Evolutionary conservation across 257 asterid genomes (phyloP).

Genomic region (Solanum rostratum): DNA sequence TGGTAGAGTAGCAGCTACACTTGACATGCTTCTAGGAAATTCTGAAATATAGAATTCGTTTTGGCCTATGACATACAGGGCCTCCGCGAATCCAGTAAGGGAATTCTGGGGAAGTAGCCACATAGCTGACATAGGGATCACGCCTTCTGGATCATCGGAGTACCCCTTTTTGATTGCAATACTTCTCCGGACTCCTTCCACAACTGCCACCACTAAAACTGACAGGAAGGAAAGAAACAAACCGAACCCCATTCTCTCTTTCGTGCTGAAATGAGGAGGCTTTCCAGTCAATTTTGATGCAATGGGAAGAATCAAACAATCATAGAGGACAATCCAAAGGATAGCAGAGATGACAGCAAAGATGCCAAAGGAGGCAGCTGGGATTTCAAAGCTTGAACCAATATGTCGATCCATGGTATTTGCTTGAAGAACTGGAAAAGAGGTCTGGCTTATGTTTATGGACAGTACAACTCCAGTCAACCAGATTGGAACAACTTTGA

Average conservation of each 20-base stretch:
- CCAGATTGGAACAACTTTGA: slow-evolving; percentile 61
- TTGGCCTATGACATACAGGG: slow-evolving; percentile 38
- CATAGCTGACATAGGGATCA: slow-evolving; percentile 36
- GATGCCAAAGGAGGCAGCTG: slow-evolving; percentile 57
- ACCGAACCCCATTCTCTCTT: slow-evolving; percentile 59
- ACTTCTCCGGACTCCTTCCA: slow-evolving; percentile 38
- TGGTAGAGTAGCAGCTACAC: slow-evolving; percentile 38
- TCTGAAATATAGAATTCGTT: slow-evolving; percentile 54
- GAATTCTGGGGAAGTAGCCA: slow-evolving; percentile 61
- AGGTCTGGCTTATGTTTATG: slow-evolving; percentile 26
- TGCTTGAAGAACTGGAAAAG: slow-evolving; percentile 62
- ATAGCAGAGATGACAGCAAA: slow-evolving; percentile 28
- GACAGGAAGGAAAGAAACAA: slow-evolving; percentile 38
- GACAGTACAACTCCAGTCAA: slow-evolving; percentile 48
- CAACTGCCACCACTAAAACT: slow-evolving; percentile 31
- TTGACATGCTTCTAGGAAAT: slow-evolving; percentile 64
- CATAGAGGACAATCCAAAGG: slow-evolving; percentile 48
- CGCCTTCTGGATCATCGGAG: slow-evolving; percentile 1
- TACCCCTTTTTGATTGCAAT: slow-evolving; percentile 11
- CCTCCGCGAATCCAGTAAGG: slow-evolving; percentile 55
- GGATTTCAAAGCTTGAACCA: slow-evolving; percentile 38
- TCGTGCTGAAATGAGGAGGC: slow-evolving; percentile 23
- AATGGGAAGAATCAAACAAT: slow-evolving; percentile 37
- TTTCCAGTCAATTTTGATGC: slow-evolving; percentile 41
- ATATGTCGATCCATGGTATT: slow-evolving; percentile 41